A percentile compares a stretch with the other conserved stretches of the same genome.
These are phyloP conservation scores for Corymbia citriodora DNA, from an alignment of 441 rosid genomes.

Conservation along the genomic window DNA sequence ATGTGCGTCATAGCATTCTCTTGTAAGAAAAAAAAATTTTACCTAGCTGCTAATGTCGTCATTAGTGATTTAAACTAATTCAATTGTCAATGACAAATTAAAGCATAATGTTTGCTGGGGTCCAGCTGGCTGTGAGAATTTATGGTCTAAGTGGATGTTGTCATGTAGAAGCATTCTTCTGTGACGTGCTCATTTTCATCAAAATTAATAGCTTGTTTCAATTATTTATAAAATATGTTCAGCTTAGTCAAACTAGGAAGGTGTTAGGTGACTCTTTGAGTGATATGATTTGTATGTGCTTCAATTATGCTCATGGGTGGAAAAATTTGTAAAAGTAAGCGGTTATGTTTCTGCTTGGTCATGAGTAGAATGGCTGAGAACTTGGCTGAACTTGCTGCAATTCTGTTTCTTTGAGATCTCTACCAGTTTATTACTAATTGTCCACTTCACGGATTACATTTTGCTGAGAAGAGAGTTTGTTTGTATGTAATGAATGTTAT, in stretches of 20 bases:
- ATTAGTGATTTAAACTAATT: neutral
- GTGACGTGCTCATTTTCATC: too few species aligned
- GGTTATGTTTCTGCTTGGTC: neutral
- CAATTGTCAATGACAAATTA: neutral
- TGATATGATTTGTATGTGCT: neutral
- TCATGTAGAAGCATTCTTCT: neutral
- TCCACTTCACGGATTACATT: neutral
- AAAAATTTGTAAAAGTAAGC: neutral
- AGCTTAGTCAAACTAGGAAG: too few species aligned
- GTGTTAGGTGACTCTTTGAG: neutral
- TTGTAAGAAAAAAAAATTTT: neutral
- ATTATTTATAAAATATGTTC: too few species aligned
- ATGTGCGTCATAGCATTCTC: neutral
- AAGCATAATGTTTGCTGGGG: neutral
- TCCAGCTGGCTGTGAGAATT: neutral
- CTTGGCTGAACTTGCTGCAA: neutral
- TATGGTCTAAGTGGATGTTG: neutral
- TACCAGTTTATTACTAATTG: neutral
- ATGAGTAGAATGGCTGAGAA: neutral
- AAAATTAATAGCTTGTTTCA: too few species aligned
- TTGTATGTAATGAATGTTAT: neutral
- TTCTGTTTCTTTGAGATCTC: neutral
- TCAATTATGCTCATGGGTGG: neutral
- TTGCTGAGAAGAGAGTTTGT: neutral
- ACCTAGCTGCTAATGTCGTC: neutral